Conservation (phyloP, 2,329 filamentous ascomycete species). For the Thelonectria rubi region DNA sequence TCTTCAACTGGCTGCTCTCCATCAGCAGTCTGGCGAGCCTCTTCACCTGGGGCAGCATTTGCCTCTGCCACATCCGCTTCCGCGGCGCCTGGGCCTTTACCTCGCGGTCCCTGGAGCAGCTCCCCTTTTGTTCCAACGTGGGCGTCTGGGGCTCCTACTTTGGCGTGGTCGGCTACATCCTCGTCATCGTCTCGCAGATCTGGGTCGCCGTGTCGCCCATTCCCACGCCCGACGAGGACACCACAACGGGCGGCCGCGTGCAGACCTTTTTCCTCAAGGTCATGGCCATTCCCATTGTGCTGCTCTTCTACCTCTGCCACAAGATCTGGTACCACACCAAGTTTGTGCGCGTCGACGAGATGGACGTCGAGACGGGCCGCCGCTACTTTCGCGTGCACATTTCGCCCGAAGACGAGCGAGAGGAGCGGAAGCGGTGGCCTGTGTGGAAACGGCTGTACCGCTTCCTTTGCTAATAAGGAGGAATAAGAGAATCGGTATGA, state of each 20-base stretch:
- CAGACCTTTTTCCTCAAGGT: constrained; percentile 78
- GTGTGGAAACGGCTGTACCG: constrained; percentile 80
- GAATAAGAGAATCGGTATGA: background rate
- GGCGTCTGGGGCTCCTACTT: constrained; percentile 83
- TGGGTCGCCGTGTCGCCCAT: constrained; percentile 86
- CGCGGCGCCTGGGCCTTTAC: constrained; percentile 76
- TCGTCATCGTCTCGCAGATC: constrained; percentile 85
- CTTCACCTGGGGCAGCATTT: constrained; percentile 87
- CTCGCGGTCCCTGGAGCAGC: constrained; percentile 74
- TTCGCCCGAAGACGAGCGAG: constrained; percentile 79
- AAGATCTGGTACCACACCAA: constrained; percentile 78
- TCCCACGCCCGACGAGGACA: constrained; percentile 52
- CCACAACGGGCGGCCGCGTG: constrained; percentile 56
- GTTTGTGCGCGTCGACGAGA: constrained; percentile 73
- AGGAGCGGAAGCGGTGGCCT: constrained; percentile 77
- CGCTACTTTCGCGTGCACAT: constrained; percentile 83
- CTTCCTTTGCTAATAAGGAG: constrained; percentile 66
- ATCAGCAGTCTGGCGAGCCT: constrained; percentile 77
- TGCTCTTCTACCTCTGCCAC: constrained; percentile 75
- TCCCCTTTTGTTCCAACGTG: constrained; percentile 82
- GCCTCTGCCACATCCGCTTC: constrained; percentile 89
- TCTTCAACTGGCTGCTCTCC: constrained; percentile 83
- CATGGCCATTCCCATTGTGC: constrained; percentile 74
- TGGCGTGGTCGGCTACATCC: constrained; percentile 77
- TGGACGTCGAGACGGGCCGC: constrained; percentile 87